Evolutionary conservation across 371 early-diverging fungal species (phyloP).

Genomic region (Gilbertella persicaria): DNA sequence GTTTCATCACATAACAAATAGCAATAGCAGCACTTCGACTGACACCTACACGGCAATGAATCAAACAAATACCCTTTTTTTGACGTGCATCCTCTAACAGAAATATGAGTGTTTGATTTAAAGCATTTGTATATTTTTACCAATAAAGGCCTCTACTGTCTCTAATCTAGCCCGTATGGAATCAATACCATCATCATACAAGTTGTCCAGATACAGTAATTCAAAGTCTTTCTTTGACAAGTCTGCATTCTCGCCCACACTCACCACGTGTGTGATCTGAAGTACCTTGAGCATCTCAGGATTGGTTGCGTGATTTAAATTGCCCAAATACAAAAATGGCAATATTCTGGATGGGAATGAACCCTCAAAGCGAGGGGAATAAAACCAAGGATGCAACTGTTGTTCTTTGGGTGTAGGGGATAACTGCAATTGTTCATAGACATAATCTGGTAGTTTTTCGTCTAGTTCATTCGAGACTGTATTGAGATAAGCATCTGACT

Average conservation of each 20-base stretch:
- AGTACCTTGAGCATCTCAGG: slow-evolving; percentile 58
- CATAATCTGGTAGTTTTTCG: slow-evolving; percentile 6
- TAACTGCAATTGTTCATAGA: slow-evolving; percentile 9
- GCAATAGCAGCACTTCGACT: slow-evolving; percentile 69
- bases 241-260: slow-evolving; percentile 65
- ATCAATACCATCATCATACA: slow-evolving; percentile 71
- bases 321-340: slow-evolving; percentile 65
- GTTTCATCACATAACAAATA: slow-evolving; percentile 66
- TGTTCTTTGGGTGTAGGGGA: slow-evolving; percentile 22
- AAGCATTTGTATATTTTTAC: slow-evolving; percentile 34
- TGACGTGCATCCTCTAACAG: slow-evolving; percentile 36
- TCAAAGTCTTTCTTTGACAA: slow-evolving; percentile 34
- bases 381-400: slow-evolving; percentile 55
- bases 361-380: slow-evolving; percentile 63
- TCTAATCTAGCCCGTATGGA: slow-evolving; percentile 54
- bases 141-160: slow-evolving; percentile 55
- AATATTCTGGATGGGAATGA: slow-evolving; percentile 67
- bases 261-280: slow-evolving; percentile 61
- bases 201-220: slow-evolving; percentile 53
- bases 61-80: slow-evolving; percentile 38
- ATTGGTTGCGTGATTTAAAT: slow-evolving; percentile 68
- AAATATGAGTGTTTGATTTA: not conserved
- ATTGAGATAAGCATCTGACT: slow-evolving; percentile 31
- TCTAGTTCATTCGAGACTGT: slow-evolving; percentile 27
- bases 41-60: slow-evolving; percentile 71